These are phyloP conservation scores for Acanthamoeba culbertsoni DNA, from an alignment of 208 protist species.

Conservation along the genomic window DNA sequence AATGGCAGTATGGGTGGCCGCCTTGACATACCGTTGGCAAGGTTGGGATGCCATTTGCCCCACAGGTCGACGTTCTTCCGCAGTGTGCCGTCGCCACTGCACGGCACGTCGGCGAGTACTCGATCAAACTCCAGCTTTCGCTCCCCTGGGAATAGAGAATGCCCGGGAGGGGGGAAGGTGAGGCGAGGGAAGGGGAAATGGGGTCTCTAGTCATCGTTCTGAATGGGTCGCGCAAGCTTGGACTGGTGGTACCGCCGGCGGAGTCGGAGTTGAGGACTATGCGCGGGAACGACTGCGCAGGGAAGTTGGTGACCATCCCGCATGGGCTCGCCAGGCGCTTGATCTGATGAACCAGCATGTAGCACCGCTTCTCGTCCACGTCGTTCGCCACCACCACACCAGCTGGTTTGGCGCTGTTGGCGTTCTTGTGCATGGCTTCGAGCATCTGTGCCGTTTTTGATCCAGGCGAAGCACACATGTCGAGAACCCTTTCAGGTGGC, in stretches of 20 bases:
- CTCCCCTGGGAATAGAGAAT: background rate
- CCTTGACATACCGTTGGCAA: background rate
- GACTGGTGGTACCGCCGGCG: background rate
- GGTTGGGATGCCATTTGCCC: conserved; percentile 75
- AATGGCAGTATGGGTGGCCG: background rate
- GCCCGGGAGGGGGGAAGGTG: too few relatives aligned
- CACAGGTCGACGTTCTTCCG: conserved; percentile 78
- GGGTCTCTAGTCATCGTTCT: too few relatives aligned
- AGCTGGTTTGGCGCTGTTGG: background rate
- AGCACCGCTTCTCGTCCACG: conserved; percentile 80
- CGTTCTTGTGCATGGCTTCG: conserved; percentile 73
- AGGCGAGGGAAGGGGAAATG: too few relatives aligned
- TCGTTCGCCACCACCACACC: conserved; percentile 87
- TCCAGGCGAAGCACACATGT: conserved; percentile 90
- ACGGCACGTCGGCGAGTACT: conserved; percentile 86
- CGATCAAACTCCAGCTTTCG: conserved; percentile 75
- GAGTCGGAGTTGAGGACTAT: background rate
- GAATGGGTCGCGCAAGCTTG: background rate
- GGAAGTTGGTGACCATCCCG: conserved; percentile 82
- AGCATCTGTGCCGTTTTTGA: conserved; percentile 88
- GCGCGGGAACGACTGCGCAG: conserved; percentile 74
- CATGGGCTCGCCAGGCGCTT: conserved; percentile 71
- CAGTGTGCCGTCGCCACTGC: conserved; percentile 75
- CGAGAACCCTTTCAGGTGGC: conserved; percentile 72
- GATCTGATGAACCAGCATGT: conserved; percentile 75